phyloP scores from a whole-genome alignment of 495 filamentous ascomycete species.

The Trichocladium uniseriatum region DNA sequence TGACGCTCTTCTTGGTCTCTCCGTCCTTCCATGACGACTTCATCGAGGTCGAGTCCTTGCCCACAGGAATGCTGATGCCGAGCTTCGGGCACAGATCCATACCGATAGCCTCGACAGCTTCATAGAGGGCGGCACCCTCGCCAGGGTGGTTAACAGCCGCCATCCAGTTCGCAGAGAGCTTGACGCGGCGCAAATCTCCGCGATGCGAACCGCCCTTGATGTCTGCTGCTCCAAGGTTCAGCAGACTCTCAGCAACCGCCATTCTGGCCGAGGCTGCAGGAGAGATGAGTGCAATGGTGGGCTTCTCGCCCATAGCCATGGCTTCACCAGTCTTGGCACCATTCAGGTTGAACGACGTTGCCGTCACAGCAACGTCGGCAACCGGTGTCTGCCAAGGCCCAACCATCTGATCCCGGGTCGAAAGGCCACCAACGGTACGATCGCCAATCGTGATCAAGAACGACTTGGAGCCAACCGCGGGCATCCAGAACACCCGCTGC shows the following conservation, averaged over 20 bases:
- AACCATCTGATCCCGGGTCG: conserved; percentile 88
- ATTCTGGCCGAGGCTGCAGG: conserved; percentile 89
- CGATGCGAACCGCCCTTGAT: conserved; percentile 50
- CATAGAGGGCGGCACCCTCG: conserved; percentile 88
- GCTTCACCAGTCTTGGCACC: conserved; percentile 70
- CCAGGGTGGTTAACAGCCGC: conserved; percentile 86
- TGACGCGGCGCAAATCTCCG: conserved; percentile 55
- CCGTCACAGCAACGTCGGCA: conserved; percentile 84
- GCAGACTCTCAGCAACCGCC: conserved; percentile 88
- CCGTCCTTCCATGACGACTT: conserved; percentile 90
- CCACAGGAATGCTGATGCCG: conserved; percentile 86
- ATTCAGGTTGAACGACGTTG: conserved; percentile 63
- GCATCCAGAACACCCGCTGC: conserved; percentile 70
- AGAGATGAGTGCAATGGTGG: conserved; percentile 81
- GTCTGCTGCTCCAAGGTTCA: conserved; percentile 86
- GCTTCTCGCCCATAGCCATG: conserved; percentile 96
- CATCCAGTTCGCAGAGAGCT: conserved; percentile 98
- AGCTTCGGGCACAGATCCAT: conserved; percentile 75
- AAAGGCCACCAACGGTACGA: conserved; percentile 81
- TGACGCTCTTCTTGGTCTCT: conserved; percentile 72
- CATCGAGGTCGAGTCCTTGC: conserved; percentile 98
- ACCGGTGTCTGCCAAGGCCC: conserved; percentile 96
- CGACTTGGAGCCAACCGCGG: conserved; percentile 86
- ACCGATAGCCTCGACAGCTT: conserved; percentile 87
- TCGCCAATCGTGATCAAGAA: conserved; percentile 97